phyloP scores from a whole-genome alignment of 2,329 filamentous ascomycete genomes.

The Aspergillus eucalypticola region DNA sequence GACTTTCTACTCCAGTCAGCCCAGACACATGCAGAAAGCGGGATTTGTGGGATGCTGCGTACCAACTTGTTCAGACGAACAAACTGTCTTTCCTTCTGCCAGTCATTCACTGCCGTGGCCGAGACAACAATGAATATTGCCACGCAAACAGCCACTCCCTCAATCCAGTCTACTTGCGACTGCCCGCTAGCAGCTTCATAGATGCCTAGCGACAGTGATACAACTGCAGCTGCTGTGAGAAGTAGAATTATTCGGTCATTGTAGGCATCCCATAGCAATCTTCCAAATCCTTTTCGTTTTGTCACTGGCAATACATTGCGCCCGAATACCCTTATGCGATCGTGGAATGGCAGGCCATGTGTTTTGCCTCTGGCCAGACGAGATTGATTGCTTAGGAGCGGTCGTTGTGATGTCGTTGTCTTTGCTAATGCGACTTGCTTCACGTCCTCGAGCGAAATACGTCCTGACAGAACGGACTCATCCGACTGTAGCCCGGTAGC shows the following conservation, averaged over 20 bases:
- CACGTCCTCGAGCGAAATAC: conserved; percentile 11
- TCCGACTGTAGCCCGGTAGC: conserved; percentile 66
- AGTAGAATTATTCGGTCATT: conserved; percentile 75
- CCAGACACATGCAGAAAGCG: not conserved
- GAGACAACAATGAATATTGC: conserved; percentile 73
- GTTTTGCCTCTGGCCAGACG: no score
- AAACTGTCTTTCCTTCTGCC: conserved; percentile 76
- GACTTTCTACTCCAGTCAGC: conserved; percentile 48
- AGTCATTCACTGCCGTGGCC: conserved; percentile 73
- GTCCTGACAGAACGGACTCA: conserved; percentile 50
- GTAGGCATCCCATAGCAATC: conserved; percentile 72
- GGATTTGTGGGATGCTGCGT: conserved; percentile 57
- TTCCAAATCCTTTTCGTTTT: conserved; percentile 65
- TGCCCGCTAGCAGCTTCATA: conserved; percentile 61
- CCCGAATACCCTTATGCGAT: conserved; percentile 68
- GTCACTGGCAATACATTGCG: conserved; percentile 65
- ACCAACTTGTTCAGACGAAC: conserved; percentile 70
- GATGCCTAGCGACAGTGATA: conserved; percentile 69
- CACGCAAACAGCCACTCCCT: conserved; percentile 74
- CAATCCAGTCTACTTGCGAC: conserved; percentile 70
- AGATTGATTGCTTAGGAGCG: not conserved
- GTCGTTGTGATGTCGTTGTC: not conserved
- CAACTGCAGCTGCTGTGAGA: conserved; percentile 65
- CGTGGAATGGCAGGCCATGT: conserved; percentile 44
- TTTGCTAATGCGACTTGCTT: not conserved